Evolutionary conservation across 257 asterid species (phyloP), one percentile per base, ranked within the genome.

Genomic region (Gentiana macrophylla): DNA sequence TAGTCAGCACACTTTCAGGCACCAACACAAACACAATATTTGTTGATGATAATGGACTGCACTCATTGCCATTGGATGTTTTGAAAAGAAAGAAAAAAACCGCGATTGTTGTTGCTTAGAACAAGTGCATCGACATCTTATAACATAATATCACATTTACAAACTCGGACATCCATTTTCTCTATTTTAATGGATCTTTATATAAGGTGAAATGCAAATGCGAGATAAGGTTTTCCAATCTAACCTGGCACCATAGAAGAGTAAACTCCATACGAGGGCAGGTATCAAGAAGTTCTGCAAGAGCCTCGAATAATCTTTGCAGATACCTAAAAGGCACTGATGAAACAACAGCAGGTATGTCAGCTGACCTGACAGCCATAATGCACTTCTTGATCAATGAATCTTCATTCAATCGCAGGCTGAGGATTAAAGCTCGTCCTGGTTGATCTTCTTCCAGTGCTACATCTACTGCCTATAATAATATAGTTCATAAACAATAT

Each of bases 331-430:
- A 58, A 55, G 98, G 97, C 55, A 92, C 81, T 0, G 93, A 73
- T 36, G 94, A 83, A 41, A 88, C 93, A 37, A 83, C 95, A 64
- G 78, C 86, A 13, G 97, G 89, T 53, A 92, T 73, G 67, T 92
- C 98, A 62, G 59, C 73, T 38, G 95, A 90, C 52, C 63, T 49
- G 37, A 92, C 90, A 50, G 90, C 53, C 47, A 82, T 57, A 36
- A 92, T 70, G 63, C 97, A 88, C 80, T 81, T 92, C 86, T 88
- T 84, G 63, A 92, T 85, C 49, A 83, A 70, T 52, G 75, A 49
- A 68, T 88, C 98, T 72, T 92, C 98, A 49, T 92, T 92, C 72
- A 92, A 67, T 9, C 98, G 97, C 60, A 92, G 84, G 64, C 98
- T 83, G 50, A 92, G 95, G 60, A 88, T 75, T 71, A 92, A 32